phyloP scores from a whole-genome alignment of 2,329 filamentous ascomycete species.

The Mariannaea elegans region DNA sequence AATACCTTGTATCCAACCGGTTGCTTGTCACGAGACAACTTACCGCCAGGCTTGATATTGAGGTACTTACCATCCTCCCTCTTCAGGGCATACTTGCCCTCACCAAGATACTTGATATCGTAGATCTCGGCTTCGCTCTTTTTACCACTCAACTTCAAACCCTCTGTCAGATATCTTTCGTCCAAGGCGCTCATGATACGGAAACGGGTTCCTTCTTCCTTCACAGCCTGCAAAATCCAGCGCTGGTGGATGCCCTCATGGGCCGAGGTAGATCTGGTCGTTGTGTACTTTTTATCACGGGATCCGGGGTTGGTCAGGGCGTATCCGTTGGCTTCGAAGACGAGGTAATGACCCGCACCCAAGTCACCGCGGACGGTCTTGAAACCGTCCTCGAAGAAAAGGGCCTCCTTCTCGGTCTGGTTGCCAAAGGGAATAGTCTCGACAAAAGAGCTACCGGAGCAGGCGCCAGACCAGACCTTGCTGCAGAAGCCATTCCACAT shows the following conservation, averaged over 20 bases:
- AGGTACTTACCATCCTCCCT: background rate
- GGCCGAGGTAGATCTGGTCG: constrained; percentile 38
- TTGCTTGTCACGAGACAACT: background rate
- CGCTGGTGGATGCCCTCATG: constrained; percentile 48
- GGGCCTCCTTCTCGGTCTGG: no score
- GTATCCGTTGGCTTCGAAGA: constrained; percentile 56
- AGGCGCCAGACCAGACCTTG: no score
- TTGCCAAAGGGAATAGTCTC: constrained; percentile 42
- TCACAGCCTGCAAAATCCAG: constrained; percentile 57
- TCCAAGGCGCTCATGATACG: constrained; percentile 66
- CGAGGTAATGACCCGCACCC: constrained; percentile 64
- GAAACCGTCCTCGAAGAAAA: constrained; percentile 56
- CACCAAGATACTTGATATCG: constrained; percentile 25
- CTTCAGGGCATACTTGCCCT: constrained; percentile 21
- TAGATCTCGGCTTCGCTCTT: constrained; percentile 28
- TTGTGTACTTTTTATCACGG: constrained; percentile 23
- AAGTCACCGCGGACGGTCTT: constrained; percentile 61
- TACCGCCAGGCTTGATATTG: background rate
- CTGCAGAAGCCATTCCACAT: no score
- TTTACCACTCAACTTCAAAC: constrained; percentile 2
- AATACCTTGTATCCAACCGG: constrained; percentile 3
- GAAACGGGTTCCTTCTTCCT: constrained; percentile 39
- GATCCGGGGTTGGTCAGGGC: constrained; percentile 44
- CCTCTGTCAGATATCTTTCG: background rate
- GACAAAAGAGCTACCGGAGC: constrained; percentile 54